Conservation (phyloP, 176 grass and related monocot species). For the Oryza glaberrima region DNA sequence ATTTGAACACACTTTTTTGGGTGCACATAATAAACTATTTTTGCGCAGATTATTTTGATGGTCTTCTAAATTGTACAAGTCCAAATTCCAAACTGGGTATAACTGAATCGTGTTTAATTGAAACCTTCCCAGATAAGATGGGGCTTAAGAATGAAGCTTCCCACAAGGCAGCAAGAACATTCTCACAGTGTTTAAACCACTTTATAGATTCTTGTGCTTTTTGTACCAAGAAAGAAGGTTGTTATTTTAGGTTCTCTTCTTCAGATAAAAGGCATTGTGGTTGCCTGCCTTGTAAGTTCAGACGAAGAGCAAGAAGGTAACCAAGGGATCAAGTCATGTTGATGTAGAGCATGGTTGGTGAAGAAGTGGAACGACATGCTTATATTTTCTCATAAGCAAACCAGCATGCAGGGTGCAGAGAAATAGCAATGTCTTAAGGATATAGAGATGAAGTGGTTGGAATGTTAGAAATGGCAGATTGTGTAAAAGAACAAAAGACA, state of each 20-base stretch:
- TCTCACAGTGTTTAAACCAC: neutral
- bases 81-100: neutral
- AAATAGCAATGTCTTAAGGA: neutral
- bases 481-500: neutral
- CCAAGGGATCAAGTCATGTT: neutral
- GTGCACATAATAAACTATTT: neutral
- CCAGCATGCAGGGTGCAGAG: neutral
- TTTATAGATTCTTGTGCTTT: neutral
- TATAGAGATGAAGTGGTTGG: neutral
- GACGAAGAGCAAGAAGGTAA: neutral
- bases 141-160: conserved; percentile 8
- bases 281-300: neutral
- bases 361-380: neutral
- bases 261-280: neutral
- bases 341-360: neutral
- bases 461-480: neutral
- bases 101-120: too few species aligned
- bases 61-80: neutral
- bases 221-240: neutral
- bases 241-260: neutral
- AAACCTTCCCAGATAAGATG: neutral
- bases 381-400: neutral
- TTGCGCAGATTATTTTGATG: neutral
- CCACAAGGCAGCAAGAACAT: neutral
- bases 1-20: neutral